These are phyloP conservation scores for Flueggea neowawraea DNA, from an alignment of 441 rosid genomes.

Conservation along the genomic window DNA sequence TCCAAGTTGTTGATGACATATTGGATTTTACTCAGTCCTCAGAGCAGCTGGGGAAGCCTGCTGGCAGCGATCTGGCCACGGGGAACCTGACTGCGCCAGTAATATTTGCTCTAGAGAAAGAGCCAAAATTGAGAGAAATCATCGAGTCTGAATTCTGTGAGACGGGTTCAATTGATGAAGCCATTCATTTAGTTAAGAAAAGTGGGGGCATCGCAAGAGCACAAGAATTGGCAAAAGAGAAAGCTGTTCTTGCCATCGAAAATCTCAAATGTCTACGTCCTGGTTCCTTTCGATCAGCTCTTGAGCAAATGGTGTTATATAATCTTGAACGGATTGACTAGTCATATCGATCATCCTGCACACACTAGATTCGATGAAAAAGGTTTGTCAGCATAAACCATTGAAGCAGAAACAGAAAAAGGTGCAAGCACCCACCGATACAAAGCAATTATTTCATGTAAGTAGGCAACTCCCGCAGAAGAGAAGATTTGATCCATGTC, in stretches of 20 bases:
- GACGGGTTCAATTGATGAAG: slow-evolving; percentile 74
- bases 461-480: no score
- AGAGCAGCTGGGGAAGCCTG: slow-evolving; percentile 93
- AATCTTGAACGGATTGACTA: slow-evolving; percentile 88
- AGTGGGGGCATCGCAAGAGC: slow-evolving; percentile 72
- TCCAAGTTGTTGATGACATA: slow-evolving; percentile 90
- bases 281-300: slow-evolving; percentile 49
- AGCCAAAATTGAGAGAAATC: slow-evolving; percentile 74
- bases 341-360: not conserved
- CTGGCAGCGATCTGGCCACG: slow-evolving; percentile 74
- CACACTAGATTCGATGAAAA: not conserved
- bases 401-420: no score
- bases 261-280: slow-evolving; percentile 68
- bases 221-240: slow-evolving; percentile 70
- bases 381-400: no score
- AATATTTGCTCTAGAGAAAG: slow-evolving; percentile 73
- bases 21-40: slow-evolving; percentile 89
- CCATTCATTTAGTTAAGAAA: slow-evolving; percentile 55
- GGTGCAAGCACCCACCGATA: no score
- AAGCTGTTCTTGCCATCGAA: slow-evolving; percentile 67
- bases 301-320: slow-evolving; percentile 76
- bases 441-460: no score
- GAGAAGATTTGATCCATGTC: not conserved
- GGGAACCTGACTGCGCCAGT: slow-evolving; percentile 94
- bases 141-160: slow-evolving; percentile 90